Evolutionary conservation across 164 flowering plant genomes (phyloP), one percentile per base, ranked within the genome.

Genomic region (Nymphaea thermarum): DNA sequence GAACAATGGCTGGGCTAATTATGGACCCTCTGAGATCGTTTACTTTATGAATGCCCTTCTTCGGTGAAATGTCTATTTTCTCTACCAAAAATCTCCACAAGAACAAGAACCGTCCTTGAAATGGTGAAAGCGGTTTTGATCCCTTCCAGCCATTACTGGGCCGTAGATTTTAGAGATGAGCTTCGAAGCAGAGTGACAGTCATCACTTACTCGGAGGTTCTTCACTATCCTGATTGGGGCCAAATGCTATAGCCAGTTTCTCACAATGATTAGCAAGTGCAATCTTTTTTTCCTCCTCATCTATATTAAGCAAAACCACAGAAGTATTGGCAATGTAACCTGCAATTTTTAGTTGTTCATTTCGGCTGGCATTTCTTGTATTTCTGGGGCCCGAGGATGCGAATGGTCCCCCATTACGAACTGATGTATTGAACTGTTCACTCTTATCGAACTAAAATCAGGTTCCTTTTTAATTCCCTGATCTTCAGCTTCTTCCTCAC

Each of bases 1-100:
- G 70, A 85, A 71, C 91, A 87, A 69, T 94, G 99, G 97, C 93
- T 94, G 66, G 97, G 97, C 67, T 93, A 72, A 81, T 64, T 41
- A 2, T 0, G 57, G 57, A 51, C 8, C 14, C 57, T 4, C 14
- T 10, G 3, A 51, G 14, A 10, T 5, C 14, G 8, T 51, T 51
- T 51, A 15, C 57, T 25, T 51, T 4, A 4, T 51, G 57, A 15
- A 51, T 15, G 14, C 14, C 12, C 14, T 8, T 51, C 14, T 51
- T 10, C 15, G 14, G 57, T 51, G 57, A 4, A 51, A 15, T 25
- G 36, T 25, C 36, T 25, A 41, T 41, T 10, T 51, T 51, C 12
- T 8, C 77, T 83, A 81, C 90, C 86, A 81, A 60, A 76, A 86
- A 66, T 82, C 79, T 76, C 42, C 69, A 63, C 85, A 84, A 47